Evolutionary conservation across 495 filamentous ascomycete genomes (phyloP).

Genomic region (Antarctomyces pellizariae): DNA sequence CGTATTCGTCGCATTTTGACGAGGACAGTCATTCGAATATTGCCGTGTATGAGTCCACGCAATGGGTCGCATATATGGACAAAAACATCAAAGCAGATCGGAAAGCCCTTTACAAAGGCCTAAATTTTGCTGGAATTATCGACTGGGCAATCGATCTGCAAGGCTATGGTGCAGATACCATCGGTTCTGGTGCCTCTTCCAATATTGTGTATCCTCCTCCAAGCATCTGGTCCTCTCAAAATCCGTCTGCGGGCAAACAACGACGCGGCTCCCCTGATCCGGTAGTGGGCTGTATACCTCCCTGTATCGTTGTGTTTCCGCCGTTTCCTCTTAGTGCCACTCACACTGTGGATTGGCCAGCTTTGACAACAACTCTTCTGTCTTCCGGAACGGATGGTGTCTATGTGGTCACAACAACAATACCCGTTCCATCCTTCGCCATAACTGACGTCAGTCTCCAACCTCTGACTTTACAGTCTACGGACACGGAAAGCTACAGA

Average conservation of each 20-base stretch:
- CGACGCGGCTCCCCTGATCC: no score
- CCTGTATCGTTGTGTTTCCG: slow-evolving; percentile 3
- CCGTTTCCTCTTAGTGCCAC: slow-evolving; percentile 2
- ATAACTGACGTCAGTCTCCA: slow-evolving; percentile 1
- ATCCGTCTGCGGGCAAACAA: no score
- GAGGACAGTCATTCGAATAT: slow-evolving; percentile 12
- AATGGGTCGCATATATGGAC: slow-evolving; percentile 19
- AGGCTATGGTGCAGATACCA: slow-evolving; percentile 2
- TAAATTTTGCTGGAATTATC: slow-evolving; percentile 16
- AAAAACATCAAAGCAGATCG: slow-evolving; percentile 10
- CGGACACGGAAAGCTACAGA: not conserved
- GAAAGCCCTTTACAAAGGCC: slow-evolving; percentile 8
- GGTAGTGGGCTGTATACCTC: not conserved
- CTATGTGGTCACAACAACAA: slow-evolving; percentile 1
- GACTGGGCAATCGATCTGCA: slow-evolving; percentile 17
- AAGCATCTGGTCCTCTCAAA: not conserved
- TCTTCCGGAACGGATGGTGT: not conserved
- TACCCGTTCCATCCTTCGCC: slow-evolving; percentile 1
- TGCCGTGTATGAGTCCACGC: slow-evolving; percentile 13
- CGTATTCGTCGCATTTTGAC: slow-evolving; percentile 5
- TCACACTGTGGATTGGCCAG: slow-evolving; percentile 1
- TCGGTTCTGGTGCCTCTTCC: slow-evolving; percentile 1
- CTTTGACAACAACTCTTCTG: slow-evolving; percentile 1
- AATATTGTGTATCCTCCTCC: slow-evolving; percentile 1
- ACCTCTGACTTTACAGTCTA: slow-evolving; percentile 1